These are phyloP conservation scores for Tolypocladium album DNA, from an alignment of 2,329 filamentous ascomycete species.

Conservation along the genomic window DNA sequence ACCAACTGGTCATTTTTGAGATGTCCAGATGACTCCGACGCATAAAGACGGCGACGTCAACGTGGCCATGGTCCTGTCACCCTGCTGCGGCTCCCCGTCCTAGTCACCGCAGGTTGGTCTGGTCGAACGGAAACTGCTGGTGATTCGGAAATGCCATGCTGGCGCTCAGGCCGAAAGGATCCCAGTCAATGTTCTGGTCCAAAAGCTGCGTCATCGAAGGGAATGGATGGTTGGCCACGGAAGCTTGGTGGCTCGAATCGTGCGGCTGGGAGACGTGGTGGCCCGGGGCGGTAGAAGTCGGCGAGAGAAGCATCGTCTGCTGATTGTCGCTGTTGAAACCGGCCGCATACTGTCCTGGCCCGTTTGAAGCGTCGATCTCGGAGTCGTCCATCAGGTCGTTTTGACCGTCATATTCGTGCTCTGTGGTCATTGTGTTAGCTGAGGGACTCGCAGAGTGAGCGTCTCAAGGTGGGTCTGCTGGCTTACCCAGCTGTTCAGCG, in stretches of 20 bases:
- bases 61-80: neutral
- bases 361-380: slow-evolving; percentile 56
- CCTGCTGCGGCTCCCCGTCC: neutral
- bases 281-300: slow-evolving; percentile 25
- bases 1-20: neutral
- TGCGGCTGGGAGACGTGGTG: slow-evolving; percentile 18
- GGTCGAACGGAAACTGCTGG: slow-evolving; percentile 67
- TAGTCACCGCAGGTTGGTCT: slow-evolving; percentile 38
- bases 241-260: slow-evolving; percentile 20
- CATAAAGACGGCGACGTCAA: neutral
- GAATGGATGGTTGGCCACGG: slow-evolving; percentile 35
- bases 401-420: slow-evolving; percentile 94
- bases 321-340: slow-evolving; percentile 37
- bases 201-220: slow-evolving; percentile 51
- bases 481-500: slow-evolving; percentile 91
- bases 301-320: slow-evolving; percentile 31
- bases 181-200: slow-evolving; percentile 81
- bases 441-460: slow-evolving; percentile 7
- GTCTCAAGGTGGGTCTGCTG: slow-evolving; percentile 8
- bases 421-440: slow-evolving; percentile 38
- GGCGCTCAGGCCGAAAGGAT: slow-evolving; percentile 85
- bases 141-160: slow-evolving; percentile 92
- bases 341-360: slow-evolving; percentile 54
- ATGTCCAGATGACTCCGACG: neutral
- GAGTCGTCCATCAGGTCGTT: slow-evolving; percentile 80